These are phyloP conservation scores for Penicillium sp. DNA, from an alignment of 2,329 filamentous ascomycete species.

Conservation along the genomic window DNA sequence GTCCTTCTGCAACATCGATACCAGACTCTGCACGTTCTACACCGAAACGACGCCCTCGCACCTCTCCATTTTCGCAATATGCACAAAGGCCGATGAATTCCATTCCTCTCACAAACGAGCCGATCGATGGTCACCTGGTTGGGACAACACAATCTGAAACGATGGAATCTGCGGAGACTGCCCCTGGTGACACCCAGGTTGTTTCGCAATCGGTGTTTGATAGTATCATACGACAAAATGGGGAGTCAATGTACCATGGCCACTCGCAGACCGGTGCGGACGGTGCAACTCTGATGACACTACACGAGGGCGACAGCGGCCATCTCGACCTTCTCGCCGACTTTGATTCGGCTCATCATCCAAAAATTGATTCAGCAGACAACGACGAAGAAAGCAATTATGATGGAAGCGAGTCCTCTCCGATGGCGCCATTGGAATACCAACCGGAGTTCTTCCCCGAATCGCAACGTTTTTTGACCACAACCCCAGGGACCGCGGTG, in stretches of 20 bases:
- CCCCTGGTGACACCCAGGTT: conserved; percentile 44
- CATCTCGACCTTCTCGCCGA: conserved; percentile 44
- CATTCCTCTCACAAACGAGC: conserved; percentile 9
- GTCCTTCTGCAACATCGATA: conserved; percentile 9
- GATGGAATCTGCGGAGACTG: conserved; percentile 36
- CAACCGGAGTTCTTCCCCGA: conserved; percentile 45
- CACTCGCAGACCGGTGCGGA: conserved; percentile 26
- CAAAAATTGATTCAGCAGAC: conserved; percentile 50
- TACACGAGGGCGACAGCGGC: conserved; percentile 43
- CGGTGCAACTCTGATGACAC: conserved; percentile 37
- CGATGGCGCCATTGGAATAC: conserved; percentile 24
- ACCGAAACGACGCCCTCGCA: conserved; percentile 3
- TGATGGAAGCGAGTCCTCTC: conserved; percentile 37
- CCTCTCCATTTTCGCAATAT: conserved; percentile 17
- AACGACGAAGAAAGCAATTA: conserved; percentile 36
- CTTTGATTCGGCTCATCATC: conserved; percentile 30
- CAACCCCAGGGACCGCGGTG: conserved; percentile 40
- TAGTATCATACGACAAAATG: conserved; percentile 38
- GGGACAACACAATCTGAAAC: conserved; percentile 24
- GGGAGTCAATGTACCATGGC: conserved; percentile 26
- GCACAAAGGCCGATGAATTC: conserved; percentile 14
- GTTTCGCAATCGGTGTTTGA: conserved; percentile 47
- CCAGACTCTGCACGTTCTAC: conserved; percentile 10
- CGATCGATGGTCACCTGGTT: conserved; percentile 16
- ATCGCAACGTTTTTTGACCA: conserved; percentile 46